Evolutionary conservation across 2,329 filamentous ascomycete species (phyloP).

Genomic region (Hypomyces perniciosus): DNA sequence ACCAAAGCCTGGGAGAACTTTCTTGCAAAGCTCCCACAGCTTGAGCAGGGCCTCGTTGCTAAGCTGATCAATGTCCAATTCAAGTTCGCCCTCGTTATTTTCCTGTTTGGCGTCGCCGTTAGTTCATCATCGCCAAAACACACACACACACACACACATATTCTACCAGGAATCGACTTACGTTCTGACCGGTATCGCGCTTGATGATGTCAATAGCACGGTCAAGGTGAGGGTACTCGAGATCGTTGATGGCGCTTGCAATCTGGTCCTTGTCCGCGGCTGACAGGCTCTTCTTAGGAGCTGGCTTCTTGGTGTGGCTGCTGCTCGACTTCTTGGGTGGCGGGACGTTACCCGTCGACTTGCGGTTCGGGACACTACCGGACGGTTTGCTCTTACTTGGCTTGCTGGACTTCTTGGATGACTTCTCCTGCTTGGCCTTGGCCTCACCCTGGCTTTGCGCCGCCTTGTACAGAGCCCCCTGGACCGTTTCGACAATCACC

Average conservation of each 20-base stretch:
- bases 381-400: conserved; percentile 48
- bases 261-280: conserved; percentile 87
- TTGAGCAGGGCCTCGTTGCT: conserved; percentile 50
- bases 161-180: conserved; percentile 30
- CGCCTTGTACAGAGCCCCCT: conserved; percentile 68
- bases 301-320: conserved; percentile 38
- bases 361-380: conserved; percentile 34
- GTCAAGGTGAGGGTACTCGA: conserved; percentile 71
- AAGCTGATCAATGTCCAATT: conserved; percentile 54
- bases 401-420: conserved; percentile 49
- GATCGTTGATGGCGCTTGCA: conserved; percentile 73
- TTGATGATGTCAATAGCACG: conserved; percentile 87
- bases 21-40: conserved; percentile 42
- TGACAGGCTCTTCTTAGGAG: conserved; percentile 51
- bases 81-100: conserved; percentile 53
- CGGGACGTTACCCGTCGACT: conserved; percentile 30
- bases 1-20: conserved; percentile 35
- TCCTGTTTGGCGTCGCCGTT: conserved; percentile 33
- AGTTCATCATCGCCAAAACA: background rate
- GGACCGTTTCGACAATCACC: conserved; percentile 57
- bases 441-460: conserved; percentile 54
- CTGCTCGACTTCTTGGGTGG: conserved; percentile 31
- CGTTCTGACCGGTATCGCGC: conserved; percentile 71
- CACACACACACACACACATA: too few species aligned
- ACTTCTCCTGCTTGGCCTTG: conserved; percentile 50